Evolutionary conservation across 768 basidiomycete genomes (phyloP), one percentile per base, ranked within the genome.

Genomic region (Xerocomellus amylosporus): DNA sequence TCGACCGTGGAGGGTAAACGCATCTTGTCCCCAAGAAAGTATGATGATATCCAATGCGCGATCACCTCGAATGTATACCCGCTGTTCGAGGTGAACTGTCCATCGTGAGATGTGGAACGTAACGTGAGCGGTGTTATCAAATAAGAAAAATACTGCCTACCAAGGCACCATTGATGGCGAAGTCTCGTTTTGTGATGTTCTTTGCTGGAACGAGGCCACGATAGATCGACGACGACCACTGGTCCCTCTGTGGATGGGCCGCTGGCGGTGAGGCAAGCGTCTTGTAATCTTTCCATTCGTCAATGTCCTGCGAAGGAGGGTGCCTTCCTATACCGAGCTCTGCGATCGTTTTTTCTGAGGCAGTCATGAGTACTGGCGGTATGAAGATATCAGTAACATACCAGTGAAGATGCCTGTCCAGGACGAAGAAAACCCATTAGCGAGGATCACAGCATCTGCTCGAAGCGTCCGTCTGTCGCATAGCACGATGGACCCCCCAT

Each of bases 1-100:
- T 80, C 79, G 30, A 4, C 30, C 9, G 30, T 30, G 30, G 9
- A 30, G 30, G 30, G 30, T 30, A 30, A 30, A 30, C 30, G 30
- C 30, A 30, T 30, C 30, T 30, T 30, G 30, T 30, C 30, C 30
- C 30, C 30, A 0, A 79, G 75, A 60, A 87, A 85, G 62, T 84
- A 84, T 3, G 83, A 76, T 0, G 83, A 84, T 43, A 85, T 82
- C 84, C 84, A 87, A 59, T 87, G 84, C 0, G 85, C 75, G 2
- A 67, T 69, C 2, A 81, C 77, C 69, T 87, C 85, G 50, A 61
- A 76, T 0, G 74, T 68, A 52, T 85, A 84, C 14, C 82, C 79
- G 34, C 75, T 74, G 60, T 84, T 82, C 0, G 80, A 72, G 0
- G 81, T 76, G 58, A 84, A 79, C 85, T 86, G 54, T 13, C 14